Base-by-base conservation (phyloP, 352 stramenopile genomes). In the Aphanomyces cochlioides region DNA sequence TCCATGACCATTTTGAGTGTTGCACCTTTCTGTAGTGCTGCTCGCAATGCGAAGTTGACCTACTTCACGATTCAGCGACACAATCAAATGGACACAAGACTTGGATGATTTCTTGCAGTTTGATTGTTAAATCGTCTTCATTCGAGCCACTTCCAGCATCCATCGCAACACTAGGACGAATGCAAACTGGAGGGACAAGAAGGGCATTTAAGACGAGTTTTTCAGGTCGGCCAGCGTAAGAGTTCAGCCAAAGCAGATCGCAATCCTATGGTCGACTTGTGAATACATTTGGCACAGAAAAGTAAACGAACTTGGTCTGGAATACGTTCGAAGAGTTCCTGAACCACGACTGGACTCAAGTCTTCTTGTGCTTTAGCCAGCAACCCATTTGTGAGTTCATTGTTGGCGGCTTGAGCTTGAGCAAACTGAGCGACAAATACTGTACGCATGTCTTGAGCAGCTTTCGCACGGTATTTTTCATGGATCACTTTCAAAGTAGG, bases 71-170 rank as follows among this genome's bases (percentile, higher is more conserved):
- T 15, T 36, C 34, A 28, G 19, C 58, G 43, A n/a, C 36, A 68
- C 38, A 50, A 56, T 72, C 12, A 10, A 34, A 47, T 37, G 57
- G 28, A 37, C 13, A 37, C 1, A 66, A 66, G 19, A 58, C 64
- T 57, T 99, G 96, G 56, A 99, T 88, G 78, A 99, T 99, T 77
- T 99, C 97, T 78, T 99, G 92, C 1, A 99, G 85, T 78, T 99
- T 99, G 34, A 99, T 92, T 0, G 97, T 99, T 60, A 99, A 90
- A 77, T 99, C 97, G 77, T 99, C 97, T 79, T 99, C 96, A 78
- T 99, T 99, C 72, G 85, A 98, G 8, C 96, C 97, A 13, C 79
- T 84, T 37, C 90, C 91, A 17, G 91, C 89, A 74, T 99, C 97
- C 92, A 99, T 99, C 0, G 95, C 91, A 19, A 99, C 98, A 0